Percentiles rank a stretch among this genome's conserved stretches.
These are phyloP conservation scores for Dactylorhiza incarnata DNA, from an alignment of 106 monocot genomes.

Conservation along the genomic window DNA sequence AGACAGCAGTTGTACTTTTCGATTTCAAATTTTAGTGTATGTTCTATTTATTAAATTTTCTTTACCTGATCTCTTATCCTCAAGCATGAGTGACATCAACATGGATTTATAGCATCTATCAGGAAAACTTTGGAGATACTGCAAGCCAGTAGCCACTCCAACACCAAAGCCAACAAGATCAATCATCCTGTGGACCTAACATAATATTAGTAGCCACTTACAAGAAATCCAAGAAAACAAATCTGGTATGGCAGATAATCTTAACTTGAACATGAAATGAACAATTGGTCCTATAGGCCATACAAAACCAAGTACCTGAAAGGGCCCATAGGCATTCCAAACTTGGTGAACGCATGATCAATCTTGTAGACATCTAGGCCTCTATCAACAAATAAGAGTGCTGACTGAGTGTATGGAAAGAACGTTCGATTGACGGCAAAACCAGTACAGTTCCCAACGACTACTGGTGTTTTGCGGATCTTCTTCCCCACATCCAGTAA, in stretches of 20 bases:
- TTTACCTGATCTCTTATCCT: slow-evolving; percentile 79
- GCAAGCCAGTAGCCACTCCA: slow-evolving; percentile 35
- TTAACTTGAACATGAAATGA: background rate
- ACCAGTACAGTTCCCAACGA: slow-evolving; percentile 94
- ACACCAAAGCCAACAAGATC: slow-evolving; percentile 50
- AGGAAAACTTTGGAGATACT: slow-evolving; percentile 75
- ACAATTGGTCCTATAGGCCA: background rate
- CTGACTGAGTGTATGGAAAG: slow-evolving; percentile 94
- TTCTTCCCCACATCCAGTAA: slow-evolving; percentile 86
- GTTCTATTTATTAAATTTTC: background rate
- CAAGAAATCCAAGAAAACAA: background rate
- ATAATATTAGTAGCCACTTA: background rate
- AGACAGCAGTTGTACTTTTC: too few relatives aligned
- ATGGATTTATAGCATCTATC: slow-evolving; percentile 76
- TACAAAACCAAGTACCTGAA: slow-evolving; percentile 63
- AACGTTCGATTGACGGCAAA: slow-evolving; percentile 99
- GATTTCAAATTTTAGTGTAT: background rate
- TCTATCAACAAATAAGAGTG: slow-evolving; percentile 65
- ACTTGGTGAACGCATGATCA: slow-evolving; percentile 72
- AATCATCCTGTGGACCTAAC: slow-evolving; percentile 15
- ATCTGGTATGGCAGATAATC: background rate
- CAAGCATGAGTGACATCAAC: slow-evolving; percentile 56
- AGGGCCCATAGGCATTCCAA: slow-evolving; percentile 99
- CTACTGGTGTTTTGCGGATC: slow-evolving; percentile 90
- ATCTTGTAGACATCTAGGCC: slow-evolving; percentile 89